Conservation (phyloP, 1,284 basidiomycete species). For the Heterobasidion occidentale region DNA sequence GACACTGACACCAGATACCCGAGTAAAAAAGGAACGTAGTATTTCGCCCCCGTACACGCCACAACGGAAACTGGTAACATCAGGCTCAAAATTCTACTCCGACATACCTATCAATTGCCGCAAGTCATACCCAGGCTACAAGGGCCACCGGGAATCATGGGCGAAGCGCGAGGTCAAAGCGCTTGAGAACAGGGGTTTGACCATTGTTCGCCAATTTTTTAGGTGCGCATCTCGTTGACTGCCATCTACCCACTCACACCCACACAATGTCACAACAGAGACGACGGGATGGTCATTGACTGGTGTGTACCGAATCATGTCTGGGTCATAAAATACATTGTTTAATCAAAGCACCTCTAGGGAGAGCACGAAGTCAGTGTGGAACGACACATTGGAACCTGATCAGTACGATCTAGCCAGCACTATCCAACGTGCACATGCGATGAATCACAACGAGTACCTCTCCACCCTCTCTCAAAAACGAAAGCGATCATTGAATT, state of each 20-base stretch:
- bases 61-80: slow-evolving; percentile 10
- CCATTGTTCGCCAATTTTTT: slow-evolving; percentile 13
- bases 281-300: slow-evolving; percentile 25
- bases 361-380: slow-evolving; percentile 14
- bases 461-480: not conserved
- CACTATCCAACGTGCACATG: slow-evolving; percentile 6
- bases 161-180: slow-evolving; percentile 11
- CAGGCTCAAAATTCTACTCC: slow-evolving; percentile 16
- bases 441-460: not conserved
- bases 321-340: not conserved
- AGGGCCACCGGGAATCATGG: slow-evolving; percentile 13
- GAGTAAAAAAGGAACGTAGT: slow-evolving; percentile 19
- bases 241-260: not conserved
- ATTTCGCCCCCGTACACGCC: slow-evolving; percentile 12
- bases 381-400: slow-evolving; percentile 14
- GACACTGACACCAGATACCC: not conserved
- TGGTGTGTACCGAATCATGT: slow-evolving; percentile 14
- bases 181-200: slow-evolving; percentile 12
- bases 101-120: slow-evolving; percentile 17
- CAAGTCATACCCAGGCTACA: slow-evolving; percentile 9
- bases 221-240: slow-evolving; percentile 10
- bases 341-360: slow-evolving; percentile 2
- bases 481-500: not conserved
- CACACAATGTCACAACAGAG: slow-evolving; percentile 7
- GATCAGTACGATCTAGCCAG: not conserved